A percentile compares a stretch with the other conserved stretches of the same genome.
These are phyloP conservation scores for Septoria linicola DNA, from an alignment of 2,329 filamentous ascomycete species.

Conservation along the genomic window DNA sequence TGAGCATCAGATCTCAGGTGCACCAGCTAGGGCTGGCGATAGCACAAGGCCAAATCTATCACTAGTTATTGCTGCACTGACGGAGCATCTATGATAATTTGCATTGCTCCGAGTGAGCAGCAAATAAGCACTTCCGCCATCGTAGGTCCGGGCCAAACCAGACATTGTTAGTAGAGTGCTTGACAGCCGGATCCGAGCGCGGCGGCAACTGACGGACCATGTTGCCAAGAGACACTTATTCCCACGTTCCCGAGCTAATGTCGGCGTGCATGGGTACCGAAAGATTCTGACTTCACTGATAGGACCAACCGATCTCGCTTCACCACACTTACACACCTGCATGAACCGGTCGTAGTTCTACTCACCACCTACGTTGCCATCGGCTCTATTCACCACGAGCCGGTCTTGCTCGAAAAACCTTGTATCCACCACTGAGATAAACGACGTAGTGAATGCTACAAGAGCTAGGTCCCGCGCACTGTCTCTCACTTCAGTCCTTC, in stretches of 20 bases:
- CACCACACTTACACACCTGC: not conserved
- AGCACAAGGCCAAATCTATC: no score
- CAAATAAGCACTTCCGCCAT: no score
- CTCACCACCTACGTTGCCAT: not conserved
- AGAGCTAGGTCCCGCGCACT: not conserved
- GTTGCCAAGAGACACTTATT: not conserved
- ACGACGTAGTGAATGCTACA: not conserved
- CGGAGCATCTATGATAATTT: no score
- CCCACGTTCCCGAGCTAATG: constrained; percentile 5
- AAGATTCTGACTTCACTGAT: constrained; percentile 13
- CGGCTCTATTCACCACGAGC: not conserved
- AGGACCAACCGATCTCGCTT: not conserved
- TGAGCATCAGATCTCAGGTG: no score
- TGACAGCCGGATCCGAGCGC: no score
- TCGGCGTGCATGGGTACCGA: constrained; percentile 2
- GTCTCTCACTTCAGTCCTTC: not conserved
- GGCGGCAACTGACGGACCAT: no score
- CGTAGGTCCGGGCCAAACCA: no score
- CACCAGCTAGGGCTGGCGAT: no score
- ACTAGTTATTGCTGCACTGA: no score
- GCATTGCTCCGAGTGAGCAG: no score
- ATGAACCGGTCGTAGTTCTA: not conserved
- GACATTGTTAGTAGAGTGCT: no score
- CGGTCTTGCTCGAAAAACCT: not conserved
- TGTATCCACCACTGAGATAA: not conserved